These are phyloP conservation scores for Reutealis trisperma DNA, from an alignment of 345 rosid genomes.

Conservation along the genomic window DNA sequence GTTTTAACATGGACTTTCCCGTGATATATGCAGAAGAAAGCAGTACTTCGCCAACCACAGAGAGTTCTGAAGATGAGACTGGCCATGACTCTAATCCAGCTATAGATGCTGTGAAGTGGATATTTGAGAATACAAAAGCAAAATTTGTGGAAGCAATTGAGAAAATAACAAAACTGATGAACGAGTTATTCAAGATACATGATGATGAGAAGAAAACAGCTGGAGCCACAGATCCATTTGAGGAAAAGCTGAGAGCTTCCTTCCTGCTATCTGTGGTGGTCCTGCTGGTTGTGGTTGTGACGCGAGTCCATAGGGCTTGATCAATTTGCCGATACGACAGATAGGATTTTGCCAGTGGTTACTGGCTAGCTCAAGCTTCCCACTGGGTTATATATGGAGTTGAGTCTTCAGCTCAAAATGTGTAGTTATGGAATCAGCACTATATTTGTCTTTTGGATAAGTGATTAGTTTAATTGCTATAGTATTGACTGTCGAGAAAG, in stretches of 20 bases:
- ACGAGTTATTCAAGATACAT: constrained; percentile 45
- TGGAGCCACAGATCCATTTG: constrained; percentile 40
- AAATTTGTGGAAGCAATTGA: constrained; percentile 50
- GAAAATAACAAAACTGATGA: constrained; percentile 49
- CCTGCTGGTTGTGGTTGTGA: constrained; percentile 67
- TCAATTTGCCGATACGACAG: constrained; percentile 44
- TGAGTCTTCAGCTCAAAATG: background rate
- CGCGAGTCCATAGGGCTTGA: constrained; percentile 56
- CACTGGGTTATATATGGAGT: background rate
- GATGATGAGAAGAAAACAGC: constrained; percentile 25
- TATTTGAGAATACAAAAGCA: constrained; percentile 50
- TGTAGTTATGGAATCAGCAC: background rate
- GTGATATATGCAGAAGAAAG: constrained; percentile 37
- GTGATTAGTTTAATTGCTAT: background rate
- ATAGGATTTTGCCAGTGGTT: background rate
- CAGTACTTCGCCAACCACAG: constrained; percentile 27
- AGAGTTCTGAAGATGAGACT: constrained; percentile 38
- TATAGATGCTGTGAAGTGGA: constrained; percentile 43
- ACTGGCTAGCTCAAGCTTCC: background rate
- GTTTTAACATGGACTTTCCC: background rate
- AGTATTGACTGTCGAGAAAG: background rate
- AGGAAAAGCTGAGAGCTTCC: constrained; percentile 64
- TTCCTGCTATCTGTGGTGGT: constrained; percentile 68
- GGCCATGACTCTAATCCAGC: constrained; percentile 39
- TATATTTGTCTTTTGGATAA: background rate